Conservation (phyloP, 371 early-diverging fungal species). For the Mortierella sp. region DNA sequence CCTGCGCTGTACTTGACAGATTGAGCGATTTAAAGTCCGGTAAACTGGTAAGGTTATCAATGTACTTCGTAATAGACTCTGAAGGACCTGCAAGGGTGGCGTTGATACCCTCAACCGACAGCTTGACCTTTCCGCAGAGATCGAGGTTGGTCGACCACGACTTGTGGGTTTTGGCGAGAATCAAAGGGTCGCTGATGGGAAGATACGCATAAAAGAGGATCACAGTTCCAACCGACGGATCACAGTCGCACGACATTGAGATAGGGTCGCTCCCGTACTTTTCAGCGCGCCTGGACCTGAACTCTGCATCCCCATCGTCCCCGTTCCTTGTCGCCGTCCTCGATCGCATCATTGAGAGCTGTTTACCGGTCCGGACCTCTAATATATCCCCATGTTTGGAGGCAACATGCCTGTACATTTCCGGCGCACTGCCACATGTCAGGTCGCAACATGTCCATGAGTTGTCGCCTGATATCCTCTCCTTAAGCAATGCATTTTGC, state of each 20-base stretch:
- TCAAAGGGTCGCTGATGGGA: constrained; percentile 55
- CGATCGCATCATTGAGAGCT: neutral
- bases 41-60: constrained; percentile 56
- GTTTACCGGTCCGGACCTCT: constrained; percentile 5
- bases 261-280: constrained; percentile 52
- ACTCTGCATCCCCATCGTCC: constrained; percentile 12
- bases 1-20: constrained; percentile 13
- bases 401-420: constrained; percentile 39
- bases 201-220: constrained; percentile 73
- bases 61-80: constrained; percentile 58
- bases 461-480: constrained; percentile 17
- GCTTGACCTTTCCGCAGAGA: constrained; percentile 73
- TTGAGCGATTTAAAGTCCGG: constrained; percentile 47
- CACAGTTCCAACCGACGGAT: constrained; percentile 55
- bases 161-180: constrained; percentile 60
- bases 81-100: constrained; percentile 70
- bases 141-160: constrained; percentile 42
- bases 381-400: constrained; percentile 23
- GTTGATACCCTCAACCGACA: constrained; percentile 75
- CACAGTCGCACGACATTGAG: constrained; percentile 32
- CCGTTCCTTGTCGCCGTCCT: neutral
- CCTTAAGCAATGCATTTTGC: constrained; percentile 28
- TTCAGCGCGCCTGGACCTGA: constrained; percentile 37
- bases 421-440: constrained; percentile 8
- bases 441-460: constrained; percentile 40